Conservation (phyloP, 2,329 filamentous ascomycete species). For the Xenoacremonium recifei region DNA sequence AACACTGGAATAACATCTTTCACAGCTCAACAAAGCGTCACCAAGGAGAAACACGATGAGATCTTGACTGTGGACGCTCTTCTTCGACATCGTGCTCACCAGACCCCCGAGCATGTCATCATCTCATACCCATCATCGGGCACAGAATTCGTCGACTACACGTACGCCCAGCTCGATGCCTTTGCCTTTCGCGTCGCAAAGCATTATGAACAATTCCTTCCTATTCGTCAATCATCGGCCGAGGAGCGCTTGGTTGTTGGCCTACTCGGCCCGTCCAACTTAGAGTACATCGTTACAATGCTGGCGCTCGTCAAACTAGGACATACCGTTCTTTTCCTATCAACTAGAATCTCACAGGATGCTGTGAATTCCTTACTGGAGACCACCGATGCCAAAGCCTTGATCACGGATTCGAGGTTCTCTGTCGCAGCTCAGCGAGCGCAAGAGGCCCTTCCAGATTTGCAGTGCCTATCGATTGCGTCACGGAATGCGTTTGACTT, state of each 20-base stretch:
- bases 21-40: too few relatives aligned
- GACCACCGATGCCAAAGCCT: constrained; percentile 15
- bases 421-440: too few relatives aligned
- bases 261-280: constrained; percentile 49
- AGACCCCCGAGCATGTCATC: constrained; percentile 34
- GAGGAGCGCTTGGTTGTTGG: constrained; percentile 39
- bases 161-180: constrained; percentile 43
- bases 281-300: constrained; percentile 53
- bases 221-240: constrained; percentile 16
- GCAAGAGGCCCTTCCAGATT: too few relatives aligned
- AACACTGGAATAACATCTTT: too few relatives aligned
- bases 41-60: too few relatives aligned
- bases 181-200: constrained; percentile 30
- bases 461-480: too few relatives aligned
- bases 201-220: constrained; percentile 20
- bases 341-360: constrained; percentile 15
- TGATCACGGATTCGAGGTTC: too few relatives aligned
- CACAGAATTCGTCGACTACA: constrained; percentile 45
- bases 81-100: constrained; percentile 20
- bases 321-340: constrained; percentile 37
- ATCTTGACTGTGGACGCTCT: constrained; percentile 27
- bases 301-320: constrained; percentile 54
- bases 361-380: constrained; percentile 14
- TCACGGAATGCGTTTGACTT: constrained; percentile 10
- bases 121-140: constrained; percentile 43